phyloP scores from a whole-genome alignment of 331 rosid species.

The Cucumis variabilis region DNA sequence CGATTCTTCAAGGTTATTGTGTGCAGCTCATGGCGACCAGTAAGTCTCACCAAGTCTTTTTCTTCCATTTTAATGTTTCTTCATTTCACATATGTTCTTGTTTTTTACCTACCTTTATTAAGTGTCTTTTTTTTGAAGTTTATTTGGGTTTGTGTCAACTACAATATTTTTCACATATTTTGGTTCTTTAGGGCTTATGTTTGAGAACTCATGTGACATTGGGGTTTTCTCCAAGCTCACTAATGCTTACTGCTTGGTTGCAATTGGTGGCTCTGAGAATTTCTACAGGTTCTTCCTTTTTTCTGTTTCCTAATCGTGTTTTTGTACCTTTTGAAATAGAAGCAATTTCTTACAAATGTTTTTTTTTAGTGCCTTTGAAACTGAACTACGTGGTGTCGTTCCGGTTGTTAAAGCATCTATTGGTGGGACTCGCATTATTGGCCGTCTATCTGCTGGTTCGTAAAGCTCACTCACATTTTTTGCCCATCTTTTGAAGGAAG shows the following conservation, averaged over 20 bases:
- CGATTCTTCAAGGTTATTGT: not conserved
- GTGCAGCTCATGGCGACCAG: constrained; percentile 25
- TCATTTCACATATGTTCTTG: no score
- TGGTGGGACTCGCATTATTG: constrained; percentile 83
- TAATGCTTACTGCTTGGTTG: constrained; percentile 94
- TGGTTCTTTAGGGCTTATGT: constrained; percentile 69
- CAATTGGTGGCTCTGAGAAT: constrained; percentile 95
- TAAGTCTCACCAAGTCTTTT: not conserved
- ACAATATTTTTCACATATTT: not conserved
- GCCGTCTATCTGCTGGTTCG: constrained; percentile 93
- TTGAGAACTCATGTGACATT: constrained; percentile 87
- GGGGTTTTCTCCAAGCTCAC: constrained; percentile 97
- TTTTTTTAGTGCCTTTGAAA: constrained; percentile 63
- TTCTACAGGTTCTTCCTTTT: constrained; percentile 68
- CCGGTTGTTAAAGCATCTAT: constrained; percentile 93
- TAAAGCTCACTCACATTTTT: not conserved
- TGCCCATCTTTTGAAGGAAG: not conserved
- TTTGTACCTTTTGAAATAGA: not conserved
- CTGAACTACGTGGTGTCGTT: constrained; percentile 74
- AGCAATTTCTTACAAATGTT: not conserved
- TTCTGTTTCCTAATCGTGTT: not conserved
- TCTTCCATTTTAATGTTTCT: not conserved
- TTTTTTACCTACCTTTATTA: no score
- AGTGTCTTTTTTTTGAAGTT: no score
- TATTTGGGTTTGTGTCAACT: not conserved